Evolutionary conservation across 805 yeast genomes (phyloP).

Genomic region (Zygosaccharomyces siamensis): DNA sequence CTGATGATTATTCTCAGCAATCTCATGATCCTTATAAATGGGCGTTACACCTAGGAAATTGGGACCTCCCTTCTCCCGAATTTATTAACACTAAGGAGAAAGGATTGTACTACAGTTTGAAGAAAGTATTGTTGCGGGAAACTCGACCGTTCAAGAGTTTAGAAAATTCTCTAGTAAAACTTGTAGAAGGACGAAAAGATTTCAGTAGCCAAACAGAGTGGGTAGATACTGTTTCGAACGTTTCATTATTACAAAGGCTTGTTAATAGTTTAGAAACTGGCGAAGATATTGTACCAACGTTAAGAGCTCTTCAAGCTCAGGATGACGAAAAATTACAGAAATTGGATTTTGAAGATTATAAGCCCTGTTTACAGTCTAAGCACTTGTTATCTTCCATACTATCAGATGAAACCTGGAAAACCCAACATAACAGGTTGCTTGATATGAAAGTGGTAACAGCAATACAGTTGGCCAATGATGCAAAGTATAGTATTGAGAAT

Average conservation of each 20-base stretch:
- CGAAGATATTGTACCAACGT: not conserved
- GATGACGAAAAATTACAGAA: slow-evolving; percentile 8
- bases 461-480: slow-evolving; percentile 11
- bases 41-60: slow-evolving; percentile 71
- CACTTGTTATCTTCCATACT: slow-evolving; percentile 9
- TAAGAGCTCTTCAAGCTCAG: slow-evolving; percentile 1
- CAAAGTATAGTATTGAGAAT: slow-evolving; percentile 12
- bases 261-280: not conserved
- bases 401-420: not conserved
- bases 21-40: slow-evolving; percentile 45
- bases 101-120: slow-evolving; percentile 49
- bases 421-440: not conserved
- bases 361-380: slow-evolving; percentile 18
- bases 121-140: slow-evolving; percentile 33
- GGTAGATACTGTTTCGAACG: slow-evolving; percentile 19
- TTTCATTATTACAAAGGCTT: slow-evolving; percentile 12
- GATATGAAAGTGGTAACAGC: slow-evolving; percentile 7
- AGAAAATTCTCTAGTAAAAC: slow-evolving; percentile 7
- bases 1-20: slow-evolving; percentile 21
- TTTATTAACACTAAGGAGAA: slow-evolving; percentile 39
- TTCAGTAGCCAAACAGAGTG: slow-evolving; percentile 21
- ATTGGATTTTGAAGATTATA: slow-evolving; percentile 12
- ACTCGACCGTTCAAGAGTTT: slow-evolving; percentile 1
- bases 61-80: slow-evolving; percentile 62
- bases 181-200: slow-evolving; percentile 5